phyloP scores from a whole-genome alignment of 257 asterid genomes.

The Eucommia ulmoides region DNA sequence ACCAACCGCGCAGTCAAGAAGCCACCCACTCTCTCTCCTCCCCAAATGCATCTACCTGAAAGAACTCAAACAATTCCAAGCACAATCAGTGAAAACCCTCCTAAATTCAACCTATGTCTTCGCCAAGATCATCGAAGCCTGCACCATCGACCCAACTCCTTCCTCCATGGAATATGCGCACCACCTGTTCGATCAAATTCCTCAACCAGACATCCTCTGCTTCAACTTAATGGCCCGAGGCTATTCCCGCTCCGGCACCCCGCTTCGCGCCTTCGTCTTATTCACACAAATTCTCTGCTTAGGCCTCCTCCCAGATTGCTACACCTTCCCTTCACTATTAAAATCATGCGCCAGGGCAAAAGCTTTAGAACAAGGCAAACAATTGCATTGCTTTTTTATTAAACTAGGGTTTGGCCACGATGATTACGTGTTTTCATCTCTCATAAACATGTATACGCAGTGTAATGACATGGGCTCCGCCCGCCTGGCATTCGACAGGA shows the following conservation, averaged over 20 bases:
- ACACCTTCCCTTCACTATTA: constrained; percentile 30
- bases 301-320: constrained; percentile 19
- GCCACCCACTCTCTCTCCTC: constrained; percentile 14
- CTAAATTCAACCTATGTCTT: no score
- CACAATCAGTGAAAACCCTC: constrained; percentile 21
- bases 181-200: constrained; percentile 21
- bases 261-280: constrained; percentile 16
- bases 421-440: constrained; percentile 22
- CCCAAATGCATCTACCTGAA: constrained; percentile 20
- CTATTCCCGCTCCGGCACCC: constrained; percentile 20
- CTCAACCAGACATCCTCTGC: constrained; percentile 17
- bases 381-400: constrained; percentile 20
- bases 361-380: constrained; percentile 25
- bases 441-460: constrained; percentile 25
- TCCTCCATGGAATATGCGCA: constrained; percentile 18
- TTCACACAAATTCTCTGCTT: constrained; percentile 11
- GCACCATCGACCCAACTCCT: constrained; percentile 2
- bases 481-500: constrained; percentile 14
- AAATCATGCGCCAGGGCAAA: constrained; percentile 22
- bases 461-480: constrained; percentile 15
- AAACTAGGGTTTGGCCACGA: constrained; percentile 17
- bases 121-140: constrained; percentile 15
- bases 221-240: constrained; percentile 34
- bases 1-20: constrained; percentile 3
- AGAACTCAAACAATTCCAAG: constrained; percentile 28